Conservation (phyloP, 345 rosid species). For the Hibiscus mutabilis region DNA sequence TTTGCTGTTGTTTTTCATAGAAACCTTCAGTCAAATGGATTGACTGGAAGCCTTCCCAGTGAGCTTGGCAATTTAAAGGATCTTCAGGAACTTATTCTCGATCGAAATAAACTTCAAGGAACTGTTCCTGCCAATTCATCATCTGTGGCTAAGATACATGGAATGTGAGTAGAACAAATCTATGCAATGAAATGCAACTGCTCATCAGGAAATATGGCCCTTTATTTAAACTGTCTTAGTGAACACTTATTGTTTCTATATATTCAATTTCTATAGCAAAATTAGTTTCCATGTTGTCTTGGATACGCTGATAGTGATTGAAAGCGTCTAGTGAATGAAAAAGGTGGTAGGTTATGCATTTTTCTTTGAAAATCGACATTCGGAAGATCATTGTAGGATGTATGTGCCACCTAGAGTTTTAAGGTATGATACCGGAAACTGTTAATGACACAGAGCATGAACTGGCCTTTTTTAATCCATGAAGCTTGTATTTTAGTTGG, state of each 20-base stretch:
- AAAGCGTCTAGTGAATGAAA: not conserved
- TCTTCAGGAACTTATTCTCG: slow-evolving; percentile 73
- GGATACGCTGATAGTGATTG: not conserved
- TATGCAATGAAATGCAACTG: not conserved
- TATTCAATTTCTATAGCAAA: not conserved
- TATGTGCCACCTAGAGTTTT: not conserved
- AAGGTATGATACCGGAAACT: too few species aligned
- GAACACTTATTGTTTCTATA: not conserved
- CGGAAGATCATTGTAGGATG: not conserved
- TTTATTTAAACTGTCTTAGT: not conserved
- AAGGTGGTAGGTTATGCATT: not conserved
- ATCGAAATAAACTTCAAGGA: slow-evolving; percentile 89
- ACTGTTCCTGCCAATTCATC: slow-evolving; percentile 49
- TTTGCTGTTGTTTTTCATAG: slow-evolving; percentile 33
- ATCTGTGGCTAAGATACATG: slow-evolving; percentile 25
- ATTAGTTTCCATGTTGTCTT: not conserved
- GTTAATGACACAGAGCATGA: not conserved
- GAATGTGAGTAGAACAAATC: slow-evolving; percentile 40
- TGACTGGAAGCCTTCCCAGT: slow-evolving; percentile 68
- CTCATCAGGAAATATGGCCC: not conserved
- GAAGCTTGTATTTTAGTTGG: not conserved
- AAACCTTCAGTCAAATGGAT: slow-evolving; percentile 89
- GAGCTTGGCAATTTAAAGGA: slow-evolving; percentile 70
- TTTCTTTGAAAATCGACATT: not conserved
- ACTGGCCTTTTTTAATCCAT: not conserved